Conservation (phyloP, 176 grass and related monocot species). For the Oryza punctata region DNA sequence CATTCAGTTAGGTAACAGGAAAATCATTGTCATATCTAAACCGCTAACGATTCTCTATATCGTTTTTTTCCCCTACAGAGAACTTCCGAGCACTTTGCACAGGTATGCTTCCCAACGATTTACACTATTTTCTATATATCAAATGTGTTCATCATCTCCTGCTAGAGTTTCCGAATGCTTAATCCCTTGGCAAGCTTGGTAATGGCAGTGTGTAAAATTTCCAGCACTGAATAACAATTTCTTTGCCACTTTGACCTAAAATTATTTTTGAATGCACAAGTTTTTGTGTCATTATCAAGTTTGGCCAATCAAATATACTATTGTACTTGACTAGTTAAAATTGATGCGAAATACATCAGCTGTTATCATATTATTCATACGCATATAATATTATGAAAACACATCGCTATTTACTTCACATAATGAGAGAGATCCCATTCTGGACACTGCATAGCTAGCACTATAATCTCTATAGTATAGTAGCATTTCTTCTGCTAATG, state of each 20-base stretch:
- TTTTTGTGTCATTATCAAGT: neutral
- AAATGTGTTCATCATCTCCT: neutral
- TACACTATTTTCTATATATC: neutral
- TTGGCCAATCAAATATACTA: neutral
- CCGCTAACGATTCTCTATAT: constrained; percentile 10
- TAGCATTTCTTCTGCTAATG: neutral
- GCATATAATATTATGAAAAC: neutral
- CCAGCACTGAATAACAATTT: neutral
- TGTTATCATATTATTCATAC: constrained; percentile 6
- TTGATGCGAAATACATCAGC: neutral
- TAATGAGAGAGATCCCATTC: neutral
- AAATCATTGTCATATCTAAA: neutral
- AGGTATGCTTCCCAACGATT: constrained; percentile 45
- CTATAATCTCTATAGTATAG: neutral
- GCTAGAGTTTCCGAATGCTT: neutral
- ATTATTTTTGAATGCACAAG: neutral
- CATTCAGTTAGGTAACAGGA: neutral
- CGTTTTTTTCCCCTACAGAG: constrained; percentile 51
- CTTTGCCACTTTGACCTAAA: neutral
- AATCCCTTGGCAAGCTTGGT: neutral
- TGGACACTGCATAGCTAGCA: neutral
- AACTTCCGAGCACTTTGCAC: constrained; percentile 99
- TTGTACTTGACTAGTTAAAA: neutral
- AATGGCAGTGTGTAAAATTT: neutral
- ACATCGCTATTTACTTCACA: neutral